Conservation (phyloP, 108 stramenopile species). For the Cyclostephanos tholiformis region DNA sequence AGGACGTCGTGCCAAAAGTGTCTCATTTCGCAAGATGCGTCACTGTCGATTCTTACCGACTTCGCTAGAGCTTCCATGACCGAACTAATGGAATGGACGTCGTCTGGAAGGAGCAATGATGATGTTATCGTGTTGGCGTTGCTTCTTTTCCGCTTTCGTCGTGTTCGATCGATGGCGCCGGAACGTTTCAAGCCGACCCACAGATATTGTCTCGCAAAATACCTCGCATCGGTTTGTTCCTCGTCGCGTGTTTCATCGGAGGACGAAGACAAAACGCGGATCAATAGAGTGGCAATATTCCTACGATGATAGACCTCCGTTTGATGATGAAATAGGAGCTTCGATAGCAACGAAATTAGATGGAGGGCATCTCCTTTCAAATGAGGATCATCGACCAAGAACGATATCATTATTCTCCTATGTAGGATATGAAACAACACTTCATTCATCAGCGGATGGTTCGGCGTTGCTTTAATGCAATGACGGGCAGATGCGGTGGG, state of each 20-base stretch:
- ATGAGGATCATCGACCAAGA: slow-evolving; percentile 4
- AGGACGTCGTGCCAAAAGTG: slow-evolving; percentile 29
- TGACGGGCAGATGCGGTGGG: background rate
- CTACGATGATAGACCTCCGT: slow-evolving; percentile 35
- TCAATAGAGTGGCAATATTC: slow-evolving; percentile 25
- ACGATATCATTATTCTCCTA: slow-evolving; percentile 26
- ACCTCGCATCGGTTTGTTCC: slow-evolving; percentile 7
- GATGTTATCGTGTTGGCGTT: background rate
- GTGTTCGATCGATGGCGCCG: slow-evolving; percentile 3
- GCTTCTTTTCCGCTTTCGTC: slow-evolving; percentile 31
- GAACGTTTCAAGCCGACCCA: slow-evolving; percentile 25
- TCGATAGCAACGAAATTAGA: slow-evolving; percentile 26
- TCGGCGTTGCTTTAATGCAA: background rate
- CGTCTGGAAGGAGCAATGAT: slow-evolving; percentile 1
- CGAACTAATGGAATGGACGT: slow-evolving; percentile 12
- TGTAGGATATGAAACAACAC: slow-evolving; percentile 25
- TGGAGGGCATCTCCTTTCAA: slow-evolving; percentile 23
- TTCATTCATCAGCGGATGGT: slow-evolving; percentile 46
- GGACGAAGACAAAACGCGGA: slow-evolving; percentile 32
- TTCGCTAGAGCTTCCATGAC: slow-evolving; percentile 26
- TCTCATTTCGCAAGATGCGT: slow-evolving; percentile 11
- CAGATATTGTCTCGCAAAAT: slow-evolving; percentile 20
- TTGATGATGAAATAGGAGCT: slow-evolving; percentile 35
- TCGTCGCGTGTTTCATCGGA: background rate
- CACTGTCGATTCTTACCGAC: slow-evolving; percentile 12